Evolutionary conservation across 768 basidiomycete genomes (phyloP).

Genomic region (Boletus subparvulus): DNA sequence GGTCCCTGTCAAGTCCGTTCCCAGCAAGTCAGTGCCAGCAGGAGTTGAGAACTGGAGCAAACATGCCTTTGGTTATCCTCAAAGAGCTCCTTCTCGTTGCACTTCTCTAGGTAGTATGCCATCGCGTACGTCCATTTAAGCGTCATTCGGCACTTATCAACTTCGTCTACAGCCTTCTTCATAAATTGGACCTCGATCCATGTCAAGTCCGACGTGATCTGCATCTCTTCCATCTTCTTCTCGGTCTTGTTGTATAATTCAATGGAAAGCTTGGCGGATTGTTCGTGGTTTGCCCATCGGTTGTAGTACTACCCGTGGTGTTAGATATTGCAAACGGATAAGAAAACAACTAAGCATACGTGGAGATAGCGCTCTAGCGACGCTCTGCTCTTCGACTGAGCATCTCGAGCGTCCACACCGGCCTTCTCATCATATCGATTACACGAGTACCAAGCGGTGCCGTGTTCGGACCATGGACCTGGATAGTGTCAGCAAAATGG

Average conservation of each 20-base stretch:
- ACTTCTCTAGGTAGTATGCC: slow-evolving; percentile 92
- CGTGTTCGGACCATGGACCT: slow-evolving; percentile 97
- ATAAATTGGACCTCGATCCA: slow-evolving; percentile 99
- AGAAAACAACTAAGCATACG: slow-evolving; percentile 46
- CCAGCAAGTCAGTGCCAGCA: background rate
- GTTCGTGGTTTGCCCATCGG: slow-evolving; percentile 99
- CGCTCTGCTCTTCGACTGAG: slow-evolving; percentile 85
- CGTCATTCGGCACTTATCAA: slow-evolving; percentile 87
- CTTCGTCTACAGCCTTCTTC: slow-evolving; percentile 95
- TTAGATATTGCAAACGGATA: background rate
- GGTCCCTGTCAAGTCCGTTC: slow-evolving; percentile 52
- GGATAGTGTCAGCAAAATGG: slow-evolving; percentile 23
- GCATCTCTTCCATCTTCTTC: slow-evolving; percentile 99
- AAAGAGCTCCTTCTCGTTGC: slow-evolving; percentile 92
- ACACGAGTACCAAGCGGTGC: slow-evolving; percentile 97
- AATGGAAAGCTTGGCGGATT: slow-evolving; percentile 93
- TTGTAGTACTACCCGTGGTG: slow-evolving; percentile 83
- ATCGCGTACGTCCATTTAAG: slow-evolving; percentile 99
- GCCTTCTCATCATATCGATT: slow-evolving; percentile 95
- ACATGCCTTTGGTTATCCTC: slow-evolving; percentile 93
- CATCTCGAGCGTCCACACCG: slow-evolving; percentile 84
- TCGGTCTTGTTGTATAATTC: slow-evolving; percentile 94
- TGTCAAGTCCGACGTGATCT: slow-evolving; percentile 83
- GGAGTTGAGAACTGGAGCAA: background rate
- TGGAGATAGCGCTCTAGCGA: slow-evolving; percentile 95